Conservation (phyloP, 140 eudicot species). For the Senecio squalidus region DNA sequence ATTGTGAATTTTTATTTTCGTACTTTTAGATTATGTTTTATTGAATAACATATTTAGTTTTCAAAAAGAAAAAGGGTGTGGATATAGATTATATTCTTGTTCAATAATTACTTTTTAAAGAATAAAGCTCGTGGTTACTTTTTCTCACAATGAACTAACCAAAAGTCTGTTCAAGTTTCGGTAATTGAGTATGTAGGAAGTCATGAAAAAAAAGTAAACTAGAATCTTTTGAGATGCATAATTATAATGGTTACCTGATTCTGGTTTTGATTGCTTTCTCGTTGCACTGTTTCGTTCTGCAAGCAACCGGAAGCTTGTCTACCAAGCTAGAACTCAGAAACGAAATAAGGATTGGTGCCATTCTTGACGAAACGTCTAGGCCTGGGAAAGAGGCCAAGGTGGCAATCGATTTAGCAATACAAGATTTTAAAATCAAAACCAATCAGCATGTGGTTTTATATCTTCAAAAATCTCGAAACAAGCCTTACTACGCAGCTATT, state of each 20-base stretch:
- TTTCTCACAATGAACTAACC: too few species aligned
- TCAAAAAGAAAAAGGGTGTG: too few species aligned
- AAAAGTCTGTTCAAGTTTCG: too few species aligned
- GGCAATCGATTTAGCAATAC: conserved; percentile 45
- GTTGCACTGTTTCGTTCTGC: conserved; percentile 9
- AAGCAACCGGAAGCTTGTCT: neutral
- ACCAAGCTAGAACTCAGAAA: too few species aligned
- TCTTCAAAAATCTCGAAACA: conserved; percentile 30
- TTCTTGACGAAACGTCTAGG: conserved; percentile 40
- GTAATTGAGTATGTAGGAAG: neutral
- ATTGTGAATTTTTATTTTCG: too few species aligned
- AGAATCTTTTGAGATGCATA: conserved; percentile 12
- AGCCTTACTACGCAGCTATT: conserved; percentile 29
- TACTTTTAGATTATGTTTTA: too few species aligned
- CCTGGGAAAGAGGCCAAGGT: conserved; percentile 47
- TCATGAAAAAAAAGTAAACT: neutral
- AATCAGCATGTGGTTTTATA: conserved; percentile 18
- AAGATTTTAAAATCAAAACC: conserved; percentile 25
- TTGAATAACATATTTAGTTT: too few species aligned
- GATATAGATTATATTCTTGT: too few species aligned
- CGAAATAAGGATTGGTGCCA: conserved; percentile 24
- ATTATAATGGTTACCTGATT: neutral
- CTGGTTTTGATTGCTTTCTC: conserved; percentile 19
- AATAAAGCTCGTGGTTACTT: too few species aligned
- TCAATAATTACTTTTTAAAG: too few species aligned